Conservation (phyloP, 257 asterid species). For the Plantago ovata region DNA sequence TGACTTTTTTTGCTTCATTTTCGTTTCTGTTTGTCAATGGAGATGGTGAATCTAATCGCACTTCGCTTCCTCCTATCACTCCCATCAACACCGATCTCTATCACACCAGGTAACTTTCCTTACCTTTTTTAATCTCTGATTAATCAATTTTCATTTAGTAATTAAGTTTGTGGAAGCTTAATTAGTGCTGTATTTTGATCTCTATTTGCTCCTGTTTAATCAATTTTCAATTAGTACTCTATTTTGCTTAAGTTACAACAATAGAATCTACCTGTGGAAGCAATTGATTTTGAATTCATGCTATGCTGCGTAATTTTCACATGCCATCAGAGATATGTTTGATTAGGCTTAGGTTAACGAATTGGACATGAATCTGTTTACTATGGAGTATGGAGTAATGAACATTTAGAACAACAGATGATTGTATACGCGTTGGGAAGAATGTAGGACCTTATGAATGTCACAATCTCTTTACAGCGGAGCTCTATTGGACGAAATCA, state of each 20-base stretch:
- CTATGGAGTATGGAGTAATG: too few relatives aligned
- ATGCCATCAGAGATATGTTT: too few relatives aligned
- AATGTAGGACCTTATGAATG: background rate
- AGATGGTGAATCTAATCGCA: conserved; percentile 43
- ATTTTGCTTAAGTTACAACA: background rate
- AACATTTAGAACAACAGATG: background rate
- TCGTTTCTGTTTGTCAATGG: conserved; percentile 25
- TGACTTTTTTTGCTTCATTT: conserved; percentile 4
- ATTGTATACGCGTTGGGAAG: conserved; percentile 1
- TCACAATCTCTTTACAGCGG: conserved; percentile 43
- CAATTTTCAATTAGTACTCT: background rate
- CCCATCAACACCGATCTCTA: conserved; percentile 90
- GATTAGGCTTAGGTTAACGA: too few relatives aligned
- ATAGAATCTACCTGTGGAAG: background rate
- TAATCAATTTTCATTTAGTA: conserved; percentile 2
- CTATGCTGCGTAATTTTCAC: background rate
- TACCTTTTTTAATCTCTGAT: background rate
- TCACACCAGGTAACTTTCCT: conserved; percentile 58
- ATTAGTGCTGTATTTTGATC: background rate
- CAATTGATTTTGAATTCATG: background rate
- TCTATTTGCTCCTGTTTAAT: too few relatives aligned
- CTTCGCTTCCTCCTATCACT: conserved; percentile 34
- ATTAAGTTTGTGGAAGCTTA: background rate
- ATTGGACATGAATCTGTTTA: too few relatives aligned
- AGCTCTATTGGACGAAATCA: conserved; percentile 77